Base-by-base conservation (phyloP, 176 grass and related monocot species). In the Oryza longistaminata region DNA sequence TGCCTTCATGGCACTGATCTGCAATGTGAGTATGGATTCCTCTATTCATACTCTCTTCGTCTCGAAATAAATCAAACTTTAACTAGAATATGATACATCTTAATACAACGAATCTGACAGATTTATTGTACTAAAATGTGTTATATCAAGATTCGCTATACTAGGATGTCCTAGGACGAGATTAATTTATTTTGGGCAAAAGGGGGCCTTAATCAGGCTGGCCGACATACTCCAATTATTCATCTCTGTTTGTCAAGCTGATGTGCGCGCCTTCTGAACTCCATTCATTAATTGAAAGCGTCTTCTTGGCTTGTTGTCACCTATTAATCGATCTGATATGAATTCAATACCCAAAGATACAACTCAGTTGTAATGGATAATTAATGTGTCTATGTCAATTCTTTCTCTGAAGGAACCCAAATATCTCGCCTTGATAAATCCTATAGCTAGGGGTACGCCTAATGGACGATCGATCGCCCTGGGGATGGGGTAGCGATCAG, bases 121-220 rank as follows among this genome's bases (percentile, higher is more conserved):
- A 31, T 31, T 31, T 31, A 31, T 31, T 31, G 2, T 31, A 2
- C 29, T 31, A 31, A 31, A 31, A 31, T 31, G 0, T 31, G 2
- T 31, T 31, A 31, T 0, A 31, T 31, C 0, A 0, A 31, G 29
- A 31, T 31, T 31, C 0, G 2, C 3, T 31, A 2, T 31, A 31
- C 29, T 31, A 31, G 29, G 29, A 31, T 31, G 0, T 31, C 29
- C 0, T 31, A 31, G 29, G 2, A 31, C 29, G 29, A 31, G 29
- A 31, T 31, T 31, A 0, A 0, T 31, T 31, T 31, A 0, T 31
- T 31, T 31, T 31, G 29, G 29, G 0, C 29, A 31, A 31, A 31
- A 31, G 17, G 34, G 4, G 35, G 17, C 68, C 66, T 35, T 16
- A 16, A 69, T 35, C 17, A 19, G 29, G 29, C 29, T 31, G 15